These are phyloP conservation scores for Fraxinus pennsylvanica DNA, from an alignment of 257 asterid species.

Conservation along the genomic window DNA sequence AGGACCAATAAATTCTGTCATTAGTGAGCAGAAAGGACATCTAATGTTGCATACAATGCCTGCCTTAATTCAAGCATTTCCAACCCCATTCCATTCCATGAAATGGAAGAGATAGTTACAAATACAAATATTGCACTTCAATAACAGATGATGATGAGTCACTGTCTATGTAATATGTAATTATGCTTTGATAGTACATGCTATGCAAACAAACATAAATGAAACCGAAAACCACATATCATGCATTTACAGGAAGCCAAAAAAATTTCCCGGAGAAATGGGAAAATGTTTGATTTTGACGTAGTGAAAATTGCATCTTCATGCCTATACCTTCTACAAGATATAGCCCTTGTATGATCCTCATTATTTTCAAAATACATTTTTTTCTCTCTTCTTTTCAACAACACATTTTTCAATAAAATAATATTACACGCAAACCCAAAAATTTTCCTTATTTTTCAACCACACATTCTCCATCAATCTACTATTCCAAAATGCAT, in stretches of 20 bases:
- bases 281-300: not conserved
- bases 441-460: too few species aligned
- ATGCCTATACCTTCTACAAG: not conserved
- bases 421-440: too few species aligned
- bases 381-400: too few species aligned
- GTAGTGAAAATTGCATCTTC: constrained; percentile 1
- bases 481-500: too few species aligned
- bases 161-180: not conserved
- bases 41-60: not conserved
- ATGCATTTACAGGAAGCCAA: constrained; percentile 9
- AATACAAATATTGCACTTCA: not conserved
- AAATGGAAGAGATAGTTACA: not conserved
- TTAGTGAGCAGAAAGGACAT: not conserved
- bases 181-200: not conserved
- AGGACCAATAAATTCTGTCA: not conserved
- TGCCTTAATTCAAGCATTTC: not conserved
- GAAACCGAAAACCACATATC: not conserved
- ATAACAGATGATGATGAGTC: not conserved
- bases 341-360: not conserved
- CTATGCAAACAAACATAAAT: not conserved
- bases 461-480: too few species aligned
- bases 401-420: too few species aligned
- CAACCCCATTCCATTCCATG: not conserved
- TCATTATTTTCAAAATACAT: too few species aligned
- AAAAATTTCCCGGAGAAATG: not conserved